A percentile compares a stretch with the other conserved stretches of the same genome.
These are phyloP conservation scores for Pythium periplocum DNA, from an alignment of 352 stramenopile genomes.

Conservation along the genomic window DNA sequence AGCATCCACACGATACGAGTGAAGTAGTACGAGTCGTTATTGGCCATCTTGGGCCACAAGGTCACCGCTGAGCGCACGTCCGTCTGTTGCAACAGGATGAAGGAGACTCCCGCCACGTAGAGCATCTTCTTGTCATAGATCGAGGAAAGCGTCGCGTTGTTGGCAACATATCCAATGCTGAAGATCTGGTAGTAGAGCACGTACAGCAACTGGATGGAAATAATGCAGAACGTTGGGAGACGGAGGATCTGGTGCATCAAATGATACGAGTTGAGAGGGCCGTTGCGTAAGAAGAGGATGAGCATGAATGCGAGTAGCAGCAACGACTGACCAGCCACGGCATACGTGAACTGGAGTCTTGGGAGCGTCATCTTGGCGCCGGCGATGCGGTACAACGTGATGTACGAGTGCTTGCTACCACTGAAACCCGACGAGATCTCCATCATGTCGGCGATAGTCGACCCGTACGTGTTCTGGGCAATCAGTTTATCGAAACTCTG, in stretches of 20 bases:
- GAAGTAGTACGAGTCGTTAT: slow-evolving; percentile 37
- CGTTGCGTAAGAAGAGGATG: slow-evolving; percentile 20
- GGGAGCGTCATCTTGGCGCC: slow-evolving; percentile 21
- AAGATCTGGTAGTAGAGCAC: slow-evolving; percentile 42
- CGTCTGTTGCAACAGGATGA: slow-evolving; percentile 30
- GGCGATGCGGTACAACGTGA: slow-evolving; percentile 26
- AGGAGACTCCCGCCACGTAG: slow-evolving; percentile 26
- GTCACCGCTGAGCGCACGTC: slow-evolving; percentile 30
- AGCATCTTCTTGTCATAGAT: slow-evolving; percentile 31
- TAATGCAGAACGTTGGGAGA: slow-evolving; percentile 31
- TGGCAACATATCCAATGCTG: slow-evolving; percentile 23
- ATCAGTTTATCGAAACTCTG: slow-evolving; percentile 33
- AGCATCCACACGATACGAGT: slow-evolving; percentile 30
- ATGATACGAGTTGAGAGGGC: slow-evolving; percentile 21
- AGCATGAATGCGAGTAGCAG: slow-evolving; percentile 27
- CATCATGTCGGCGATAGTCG: slow-evolving; percentile 25
- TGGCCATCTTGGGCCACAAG: slow-evolving; percentile 34
- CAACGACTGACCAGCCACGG: slow-evolving; percentile 27
- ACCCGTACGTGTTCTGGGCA: slow-evolving; percentile 22
- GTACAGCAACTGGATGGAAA: slow-evolving; percentile 29
- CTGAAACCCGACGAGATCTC: slow-evolving; percentile 20
- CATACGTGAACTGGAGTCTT: slow-evolving; percentile 30
- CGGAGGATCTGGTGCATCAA: slow-evolving; percentile 28
- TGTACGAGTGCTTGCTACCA: slow-evolving; percentile 18
- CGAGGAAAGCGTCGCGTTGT: slow-evolving; percentile 10